A percentile compares a stretch with the other conserved stretches of the same genome.
Evolutionary conservation across 139 green algal species (phyloP).

Genomic region (Chlorella sorokiniana): DNA sequence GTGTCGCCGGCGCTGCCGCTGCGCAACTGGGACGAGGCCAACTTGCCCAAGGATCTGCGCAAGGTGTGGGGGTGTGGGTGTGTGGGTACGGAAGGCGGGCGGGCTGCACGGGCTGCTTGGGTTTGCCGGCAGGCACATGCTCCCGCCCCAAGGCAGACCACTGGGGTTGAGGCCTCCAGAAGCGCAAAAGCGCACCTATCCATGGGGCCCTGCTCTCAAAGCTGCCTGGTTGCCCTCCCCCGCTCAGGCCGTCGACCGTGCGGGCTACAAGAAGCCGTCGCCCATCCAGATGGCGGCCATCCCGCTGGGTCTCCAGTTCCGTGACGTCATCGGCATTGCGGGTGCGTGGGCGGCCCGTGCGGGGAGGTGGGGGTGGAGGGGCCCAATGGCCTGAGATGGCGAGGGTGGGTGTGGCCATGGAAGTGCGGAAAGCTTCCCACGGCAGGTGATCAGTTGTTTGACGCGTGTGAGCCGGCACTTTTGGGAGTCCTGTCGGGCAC

Average conservation of each 20-base stretch:
- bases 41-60: slow-evolving; percentile 65
- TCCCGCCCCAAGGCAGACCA: too few species aligned
- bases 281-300: slow-evolving; percentile 99
- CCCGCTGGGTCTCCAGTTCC: slow-evolving; percentile 87
- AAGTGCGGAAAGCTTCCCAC: too few species aligned
- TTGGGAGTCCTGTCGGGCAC: too few species aligned
- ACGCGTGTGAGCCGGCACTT: too few species aligned
- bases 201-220: neutral
- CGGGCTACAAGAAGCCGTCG: slow-evolving; percentile 92
- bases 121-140: too few species aligned
- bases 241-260: slow-evolving; percentile 65
- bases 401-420: too few species aligned
- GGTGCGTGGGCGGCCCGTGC: neutral
- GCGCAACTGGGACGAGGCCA: slow-evolving; percentile 83
- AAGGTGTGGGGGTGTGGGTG: slow-evolving; percentile 34
- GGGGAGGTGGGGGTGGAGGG: too few species aligned
- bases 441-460: too few species aligned
- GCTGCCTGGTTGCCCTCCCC: neutral
- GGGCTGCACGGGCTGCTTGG: neutral
- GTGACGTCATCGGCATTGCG: slow-evolving; percentile 96
- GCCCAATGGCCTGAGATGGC: too few species aligned
- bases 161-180: too few species aligned
- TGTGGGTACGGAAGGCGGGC: neutral
- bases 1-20: slow-evolving; percentile 61
- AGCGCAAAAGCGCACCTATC: too few species aligned